Conservation (phyloP, 768 basidiomycete genomes). For the Candolleomyces aberdarensis region DNA sequence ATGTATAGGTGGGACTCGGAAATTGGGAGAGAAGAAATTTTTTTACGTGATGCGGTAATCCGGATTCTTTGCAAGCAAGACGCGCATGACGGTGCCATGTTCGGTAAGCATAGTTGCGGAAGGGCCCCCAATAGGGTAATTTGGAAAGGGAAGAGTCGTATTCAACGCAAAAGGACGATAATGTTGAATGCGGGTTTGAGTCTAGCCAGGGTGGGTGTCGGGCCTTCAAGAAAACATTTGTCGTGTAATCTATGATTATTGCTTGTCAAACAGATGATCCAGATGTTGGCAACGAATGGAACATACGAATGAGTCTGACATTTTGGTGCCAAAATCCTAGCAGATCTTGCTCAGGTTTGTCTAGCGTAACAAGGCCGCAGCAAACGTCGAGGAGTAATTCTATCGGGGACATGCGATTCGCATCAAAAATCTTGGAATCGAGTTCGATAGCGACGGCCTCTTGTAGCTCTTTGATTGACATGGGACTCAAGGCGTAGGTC, state of each 20-base stretch:
- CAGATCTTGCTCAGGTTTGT: too few relatives aligned
- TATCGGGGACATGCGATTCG: neutral
- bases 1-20: neutral
- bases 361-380: neutral
- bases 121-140: neutral
- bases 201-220: neutral
- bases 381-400: neutral
- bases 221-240: neutral
- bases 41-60: neutral
- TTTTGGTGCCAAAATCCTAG: too few relatives aligned
- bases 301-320: conserved; percentile 1
- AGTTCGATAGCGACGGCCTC: neutral
- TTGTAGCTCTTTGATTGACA: neutral
- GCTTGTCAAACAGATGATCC: neutral
- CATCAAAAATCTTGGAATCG: neutral
- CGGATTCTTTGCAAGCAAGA: neutral
- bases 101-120: neutral
- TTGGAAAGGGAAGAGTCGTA: neutral
- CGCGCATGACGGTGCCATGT: neutral
- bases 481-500: neutral
- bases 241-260: neutral
- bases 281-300: neutral
- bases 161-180: neutral
- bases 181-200: neutral
- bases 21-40: neutral